These are phyloP conservation scores for Sugiyamaella sp. DNA, from an alignment of 1,139 yeast genomes.

Conservation along the genomic window DNA sequence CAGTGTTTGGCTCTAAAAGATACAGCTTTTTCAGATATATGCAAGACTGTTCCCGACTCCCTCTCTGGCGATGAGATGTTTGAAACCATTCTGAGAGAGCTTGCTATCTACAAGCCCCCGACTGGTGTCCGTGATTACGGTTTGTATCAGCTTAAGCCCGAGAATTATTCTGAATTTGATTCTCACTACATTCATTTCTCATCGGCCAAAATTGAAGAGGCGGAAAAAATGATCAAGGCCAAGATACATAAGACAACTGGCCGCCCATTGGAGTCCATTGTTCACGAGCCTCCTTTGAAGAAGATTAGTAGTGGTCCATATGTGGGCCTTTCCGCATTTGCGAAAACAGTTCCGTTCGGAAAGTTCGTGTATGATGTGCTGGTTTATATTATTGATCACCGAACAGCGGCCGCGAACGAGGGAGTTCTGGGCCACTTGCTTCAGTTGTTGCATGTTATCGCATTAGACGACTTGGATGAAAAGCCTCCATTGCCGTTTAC, in stretches of 20 bases:
- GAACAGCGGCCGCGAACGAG: constrained; percentile 52
- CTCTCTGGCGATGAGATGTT: constrained; percentile 68
- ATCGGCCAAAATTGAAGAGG: constrained; percentile 78
- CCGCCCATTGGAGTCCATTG: constrained; percentile 35
- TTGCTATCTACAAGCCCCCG: constrained; percentile 68
- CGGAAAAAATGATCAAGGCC: constrained; percentile 58
- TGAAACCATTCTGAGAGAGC: constrained; percentile 63
- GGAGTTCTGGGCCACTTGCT: constrained; percentile 58
- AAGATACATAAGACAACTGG: constrained; percentile 41
- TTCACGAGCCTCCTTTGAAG: constrained; percentile 43
- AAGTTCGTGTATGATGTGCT: constrained; percentile 36
- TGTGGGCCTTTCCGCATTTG: constrained; percentile 39
- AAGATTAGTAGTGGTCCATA: constrained; percentile 41
- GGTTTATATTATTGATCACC: constrained; percentile 26
- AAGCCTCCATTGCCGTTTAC: constrained; percentile 5
- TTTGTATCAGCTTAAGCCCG: constrained; percentile 64
- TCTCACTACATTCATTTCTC: constrained; percentile 83
- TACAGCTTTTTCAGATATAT: constrained; percentile 69
- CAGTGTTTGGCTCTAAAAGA: constrained; percentile 80
- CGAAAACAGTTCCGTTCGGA: constrained; percentile 42
- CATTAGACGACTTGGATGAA: constrained; percentile 33
- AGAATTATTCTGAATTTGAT: constrained; percentile 59
- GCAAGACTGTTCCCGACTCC: constrained; percentile 73
- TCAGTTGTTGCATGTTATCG: constrained; percentile 69
- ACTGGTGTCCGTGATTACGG: constrained; percentile 68